These are phyloP conservation scores for Trifolium subterraneum DNA, from an alignment of 306 rosid species.

Conservation along the genomic window DNA sequence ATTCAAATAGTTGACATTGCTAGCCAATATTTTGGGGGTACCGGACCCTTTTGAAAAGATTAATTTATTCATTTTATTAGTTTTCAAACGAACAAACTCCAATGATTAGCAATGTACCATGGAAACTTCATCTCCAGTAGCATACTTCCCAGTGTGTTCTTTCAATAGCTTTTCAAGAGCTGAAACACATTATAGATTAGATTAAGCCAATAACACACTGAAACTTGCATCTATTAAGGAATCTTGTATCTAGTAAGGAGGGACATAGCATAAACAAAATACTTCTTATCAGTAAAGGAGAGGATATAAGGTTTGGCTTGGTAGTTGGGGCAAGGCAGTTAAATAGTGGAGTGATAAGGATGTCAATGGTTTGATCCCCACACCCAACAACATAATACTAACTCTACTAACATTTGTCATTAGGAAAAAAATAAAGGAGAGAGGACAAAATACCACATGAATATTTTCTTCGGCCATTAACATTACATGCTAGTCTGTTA, in stretches of 20 bases:
- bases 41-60: slow-evolving; percentile 16
- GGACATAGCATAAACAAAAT: neutral
- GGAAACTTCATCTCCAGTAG: slow-evolving; percentile 56
- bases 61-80: slow-evolving; percentile 7
- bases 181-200: slow-evolving; percentile 37
- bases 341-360: neutral
- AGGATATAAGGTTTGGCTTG: neutral
- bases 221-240: slow-evolving; percentile 3
- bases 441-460: neutral
- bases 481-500: slow-evolving; percentile 3
- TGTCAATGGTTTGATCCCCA: neutral
- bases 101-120: slow-evolving; percentile 38
- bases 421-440: neutral
- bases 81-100: slow-evolving; percentile 23
- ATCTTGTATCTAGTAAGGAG: slow-evolving; percentile 10
- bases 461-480: slow-evolving; percentile 34
- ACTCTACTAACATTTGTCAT: neutral
- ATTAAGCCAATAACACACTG: slow-evolving; percentile 12
- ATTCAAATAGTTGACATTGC: slow-evolving; percentile 8
- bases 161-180: slow-evolving; percentile 57
- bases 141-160: slow-evolving; percentile 53
- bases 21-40: slow-evolving; percentile 6
- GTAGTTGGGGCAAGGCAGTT: neutral
- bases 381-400: neutral
- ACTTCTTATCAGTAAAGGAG: too few species aligned